These are phyloP conservation scores for Diaporthe sp. DNA, from an alignment of 2,329 filamentous ascomycete species.

Conservation along the genomic window DNA sequence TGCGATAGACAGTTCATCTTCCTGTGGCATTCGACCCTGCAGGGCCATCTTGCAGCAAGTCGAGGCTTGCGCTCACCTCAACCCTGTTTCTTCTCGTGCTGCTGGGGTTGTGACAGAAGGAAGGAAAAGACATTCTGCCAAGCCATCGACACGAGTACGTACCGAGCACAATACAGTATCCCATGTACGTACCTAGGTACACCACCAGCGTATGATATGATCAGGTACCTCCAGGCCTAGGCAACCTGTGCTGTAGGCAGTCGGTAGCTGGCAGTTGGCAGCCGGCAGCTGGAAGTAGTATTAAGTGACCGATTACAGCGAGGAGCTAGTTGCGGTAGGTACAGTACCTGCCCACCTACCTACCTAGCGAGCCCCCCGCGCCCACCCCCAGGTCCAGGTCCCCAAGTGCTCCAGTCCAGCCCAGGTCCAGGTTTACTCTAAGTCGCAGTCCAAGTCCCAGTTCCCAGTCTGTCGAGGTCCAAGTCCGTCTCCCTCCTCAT, in stretches of 20 bases:
- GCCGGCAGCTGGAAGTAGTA: neutral
- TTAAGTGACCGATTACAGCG: slow-evolving; percentile 26
- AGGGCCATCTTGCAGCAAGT: slow-evolving; percentile 12
- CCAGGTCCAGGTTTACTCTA: slow-evolving; percentile 7
- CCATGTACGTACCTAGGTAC: neutral
- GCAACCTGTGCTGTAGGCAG: too few species aligned
- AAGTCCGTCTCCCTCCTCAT: slow-evolving; percentile 10
- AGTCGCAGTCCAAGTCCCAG: neutral
- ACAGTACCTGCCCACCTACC: neutral
- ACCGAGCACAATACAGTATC: neutral
- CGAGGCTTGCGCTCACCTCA: neutral
- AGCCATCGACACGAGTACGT: slow-evolving; percentile 9
- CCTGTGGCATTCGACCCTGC: slow-evolving; percentile 19
- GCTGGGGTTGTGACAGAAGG: slow-evolving; percentile 5
- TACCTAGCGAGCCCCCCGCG: neutral
- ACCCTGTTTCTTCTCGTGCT: slow-evolving; percentile 5
- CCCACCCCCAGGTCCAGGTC: slow-evolving; percentile 14
- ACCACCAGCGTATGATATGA: neutral
- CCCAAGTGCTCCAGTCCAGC: slow-evolving; percentile 1
- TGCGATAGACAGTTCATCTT: neutral
- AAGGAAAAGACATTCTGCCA: slow-evolving; percentile 5
- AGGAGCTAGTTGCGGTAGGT: neutral
- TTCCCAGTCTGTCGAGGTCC: slow-evolving; percentile 9
- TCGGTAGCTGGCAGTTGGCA: neutral
- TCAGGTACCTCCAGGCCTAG: neutral